These are phyloP conservation scores for Chlamydomonas reinhardtii DNA, from an alignment of 163 green algal genomes.

Conservation along the genomic window DNA sequence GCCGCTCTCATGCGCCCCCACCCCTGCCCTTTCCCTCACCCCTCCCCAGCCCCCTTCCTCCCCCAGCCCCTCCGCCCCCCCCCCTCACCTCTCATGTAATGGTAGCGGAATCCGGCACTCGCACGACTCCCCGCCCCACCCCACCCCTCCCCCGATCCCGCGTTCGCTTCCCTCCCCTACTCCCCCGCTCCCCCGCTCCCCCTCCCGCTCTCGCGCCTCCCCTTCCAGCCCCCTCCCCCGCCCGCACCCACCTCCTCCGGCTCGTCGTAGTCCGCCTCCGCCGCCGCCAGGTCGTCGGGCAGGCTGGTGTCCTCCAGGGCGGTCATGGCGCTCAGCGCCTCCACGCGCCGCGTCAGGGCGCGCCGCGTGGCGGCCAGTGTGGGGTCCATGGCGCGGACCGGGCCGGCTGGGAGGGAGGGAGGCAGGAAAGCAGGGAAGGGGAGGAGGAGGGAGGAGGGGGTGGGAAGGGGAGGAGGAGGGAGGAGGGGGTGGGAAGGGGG, in stretches of 20 bases:
- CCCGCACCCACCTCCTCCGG: slow-evolving; percentile 58
- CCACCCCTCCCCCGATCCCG: not conserved
- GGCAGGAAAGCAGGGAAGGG: not conserved
- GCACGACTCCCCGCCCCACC: no score
- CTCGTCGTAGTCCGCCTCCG: slow-evolving; percentile 74
- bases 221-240: not conserved
- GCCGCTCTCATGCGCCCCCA: no score
- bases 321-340: not conserved
- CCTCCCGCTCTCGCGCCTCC: no score
- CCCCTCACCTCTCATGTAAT: no score
- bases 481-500: not conserved
- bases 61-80: no score
- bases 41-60: no score
- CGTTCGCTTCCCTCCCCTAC: not conserved
- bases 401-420: not conserved
- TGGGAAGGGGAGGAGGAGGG: not conserved
- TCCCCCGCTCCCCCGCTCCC: no score
- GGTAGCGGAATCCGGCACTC: no score
- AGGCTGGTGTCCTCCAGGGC: slow-evolving; percentile 28
- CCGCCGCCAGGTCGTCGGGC: slow-evolving; percentile 58
- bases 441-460: not conserved
- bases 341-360: slow-evolving; percentile 16
- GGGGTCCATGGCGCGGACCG: slow-evolving; percentile 47
- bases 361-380: slow-evolving; percentile 39
- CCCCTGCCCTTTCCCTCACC: no score